Conservation (phyloP, 140 eudicot species). For the Stevia rebaudiana region DNA sequence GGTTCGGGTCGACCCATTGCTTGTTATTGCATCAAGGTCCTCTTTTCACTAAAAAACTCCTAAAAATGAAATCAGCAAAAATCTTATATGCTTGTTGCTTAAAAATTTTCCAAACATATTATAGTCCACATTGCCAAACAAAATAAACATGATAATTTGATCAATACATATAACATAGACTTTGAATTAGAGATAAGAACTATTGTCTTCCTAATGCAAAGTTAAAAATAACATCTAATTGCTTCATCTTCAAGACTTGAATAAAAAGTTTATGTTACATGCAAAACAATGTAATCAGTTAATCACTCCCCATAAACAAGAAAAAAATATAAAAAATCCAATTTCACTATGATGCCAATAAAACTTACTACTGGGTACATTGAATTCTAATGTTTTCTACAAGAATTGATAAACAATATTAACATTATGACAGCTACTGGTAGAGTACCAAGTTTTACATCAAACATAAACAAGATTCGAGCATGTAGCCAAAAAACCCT, state of each 20-base stretch:
- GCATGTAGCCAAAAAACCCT: not conserved
- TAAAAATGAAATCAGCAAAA: not conserved
- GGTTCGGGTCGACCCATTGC: slow-evolving; percentile 95
- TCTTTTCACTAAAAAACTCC: not conserved
- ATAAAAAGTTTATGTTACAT: no score
- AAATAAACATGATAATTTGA: not conserved
- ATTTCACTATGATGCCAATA: no score
- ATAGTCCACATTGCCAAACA: not conserved
- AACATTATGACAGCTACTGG: not conserved
- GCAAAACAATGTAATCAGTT: not conserved
- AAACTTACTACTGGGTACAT: not conserved
- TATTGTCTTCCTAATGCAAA: not conserved
- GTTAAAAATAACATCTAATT: not conserved
- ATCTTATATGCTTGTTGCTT: not conserved
- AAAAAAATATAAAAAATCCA: not conserved
- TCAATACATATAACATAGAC: not conserved
- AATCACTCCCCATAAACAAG: not conserved
- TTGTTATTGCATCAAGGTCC: slow-evolving; percentile 23
- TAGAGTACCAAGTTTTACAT: not conserved
- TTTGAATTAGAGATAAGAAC: not conserved
- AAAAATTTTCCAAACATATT: not conserved
- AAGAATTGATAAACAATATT: not conserved
- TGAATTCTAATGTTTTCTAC: not conserved
- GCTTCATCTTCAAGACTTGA: no score
- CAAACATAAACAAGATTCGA: not conserved